Evolutionary conservation across 768 basidiomycete genomes (phyloP).

Genomic region (Suillus plorans): DNA sequence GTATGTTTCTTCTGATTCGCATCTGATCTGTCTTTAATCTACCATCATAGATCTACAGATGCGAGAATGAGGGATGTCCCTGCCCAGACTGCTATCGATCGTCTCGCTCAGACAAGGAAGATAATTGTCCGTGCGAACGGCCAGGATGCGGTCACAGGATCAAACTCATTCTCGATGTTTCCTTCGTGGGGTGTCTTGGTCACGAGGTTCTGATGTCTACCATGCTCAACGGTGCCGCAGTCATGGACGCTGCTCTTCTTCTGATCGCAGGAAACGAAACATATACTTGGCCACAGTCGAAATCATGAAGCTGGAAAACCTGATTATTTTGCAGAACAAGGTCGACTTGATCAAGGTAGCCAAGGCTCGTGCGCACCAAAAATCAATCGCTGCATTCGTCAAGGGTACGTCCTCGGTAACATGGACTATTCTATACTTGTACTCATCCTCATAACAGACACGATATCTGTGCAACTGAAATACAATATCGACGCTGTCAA

Average conservation of each 20-base stretch:
- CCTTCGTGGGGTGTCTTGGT: slow-evolving; percentile 96
- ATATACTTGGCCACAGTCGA: slow-evolving; percentile 97
- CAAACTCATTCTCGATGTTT: slow-evolving; percentile 94
- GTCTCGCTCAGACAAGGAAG: slow-evolving; percentile 69
- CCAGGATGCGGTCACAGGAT: slow-evolving; percentile 88
- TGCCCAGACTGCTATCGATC: slow-evolving; percentile 93
- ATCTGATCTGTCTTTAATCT: slow-evolving; percentile 3
- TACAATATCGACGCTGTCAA: slow-evolving; percentile 99
- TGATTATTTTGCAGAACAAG: slow-evolving; percentile 99
- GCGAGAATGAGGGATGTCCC: slow-evolving; percentile 58
- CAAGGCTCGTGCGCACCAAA: slow-evolving; percentile 89
- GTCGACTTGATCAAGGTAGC: slow-evolving; percentile 96
- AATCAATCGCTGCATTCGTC: slow-evolving; percentile 93
- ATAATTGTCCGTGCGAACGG: slow-evolving; percentile 84
- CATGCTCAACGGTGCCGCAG: slow-evolving; percentile 99
- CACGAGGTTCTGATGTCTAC: slow-evolving; percentile 99
- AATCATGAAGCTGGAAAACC: slow-evolving; percentile 98
- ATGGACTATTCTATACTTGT: not conserved
- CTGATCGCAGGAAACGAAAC: slow-evolving; percentile 98
- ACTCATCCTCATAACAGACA: slow-evolving; percentile 51
- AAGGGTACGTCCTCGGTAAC: slow-evolving; percentile 58
- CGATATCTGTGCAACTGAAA: slow-evolving; percentile 94
- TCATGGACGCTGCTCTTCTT: slow-evolving; percentile 98
- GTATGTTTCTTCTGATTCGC: slow-evolving; percentile 45
- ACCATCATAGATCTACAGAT: slow-evolving; percentile 82